Conservation (phyloP, 1,139 yeast species). For the Schwanniomyces etchellsii region DNA sequence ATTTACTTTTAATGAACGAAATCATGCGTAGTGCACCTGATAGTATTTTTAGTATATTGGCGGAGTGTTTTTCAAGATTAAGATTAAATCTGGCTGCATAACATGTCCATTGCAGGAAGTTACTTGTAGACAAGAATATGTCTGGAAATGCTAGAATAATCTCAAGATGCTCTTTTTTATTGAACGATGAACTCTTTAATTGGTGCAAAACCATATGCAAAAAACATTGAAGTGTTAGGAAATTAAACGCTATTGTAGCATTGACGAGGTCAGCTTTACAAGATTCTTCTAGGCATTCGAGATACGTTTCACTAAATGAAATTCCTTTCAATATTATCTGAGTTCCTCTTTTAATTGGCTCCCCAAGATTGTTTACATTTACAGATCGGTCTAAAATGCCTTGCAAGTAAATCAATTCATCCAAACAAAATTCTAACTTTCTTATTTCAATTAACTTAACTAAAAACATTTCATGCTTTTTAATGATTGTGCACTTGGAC, state of each 20-base stretch:
- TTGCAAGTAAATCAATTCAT: conserved; percentile 8
- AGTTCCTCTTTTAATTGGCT: not conserved
- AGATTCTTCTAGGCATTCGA: conserved; percentile 3
- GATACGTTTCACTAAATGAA: conserved; percentile 3
- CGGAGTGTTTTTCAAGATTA: conserved; percentile 9
- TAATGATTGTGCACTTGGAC: conserved; percentile 10
- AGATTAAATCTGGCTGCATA: conserved; percentile 7
- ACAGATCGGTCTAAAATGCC: too few relatives aligned
- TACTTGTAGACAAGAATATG: conserved; percentile 16
- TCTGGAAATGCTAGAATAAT: conserved; percentile 11
- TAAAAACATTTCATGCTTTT: conserved; percentile 26
- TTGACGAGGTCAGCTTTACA: conserved; percentile 11
- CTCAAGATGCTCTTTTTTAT: too few relatives aligned
- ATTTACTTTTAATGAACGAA: too few relatives aligned
- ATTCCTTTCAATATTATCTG: conserved; percentile 3
- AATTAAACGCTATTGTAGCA: conserved; percentile 25
- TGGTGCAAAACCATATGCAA: conserved; percentile 20
- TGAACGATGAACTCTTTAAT: too few relatives aligned
- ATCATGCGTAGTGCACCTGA: too few relatives aligned
- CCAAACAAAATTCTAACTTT: conserved; percentile 10
- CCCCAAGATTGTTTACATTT: conserved; percentile 4
- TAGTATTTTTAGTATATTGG: conserved; percentile 9
- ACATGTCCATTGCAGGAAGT: conserved; percentile 21
- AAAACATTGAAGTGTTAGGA: conserved; percentile 24
- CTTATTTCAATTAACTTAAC: conserved; percentile 22